Evolutionary conservation across 805 yeast genomes (phyloP), one percentile per base, ranked within the genome.

Genomic region (Candida nitratophila): DNA sequence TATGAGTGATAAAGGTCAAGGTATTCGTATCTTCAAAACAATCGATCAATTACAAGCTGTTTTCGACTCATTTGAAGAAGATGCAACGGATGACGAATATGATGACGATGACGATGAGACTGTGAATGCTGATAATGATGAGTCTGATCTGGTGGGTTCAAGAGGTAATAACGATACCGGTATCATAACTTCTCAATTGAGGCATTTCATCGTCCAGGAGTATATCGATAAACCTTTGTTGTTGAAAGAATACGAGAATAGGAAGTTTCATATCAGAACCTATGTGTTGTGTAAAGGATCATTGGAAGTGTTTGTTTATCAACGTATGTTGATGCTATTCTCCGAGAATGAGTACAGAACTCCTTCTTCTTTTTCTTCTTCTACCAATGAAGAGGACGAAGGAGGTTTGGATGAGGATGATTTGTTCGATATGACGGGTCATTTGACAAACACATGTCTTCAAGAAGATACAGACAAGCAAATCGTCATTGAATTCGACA

Each of bases 1-100:
- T 50, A 89, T 93, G 96, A 85, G 95, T 56, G 99, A 93, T 59
- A 83, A 91, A 59, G 99, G 96, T 11, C 96, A 93, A 60, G 99
- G 99, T 0, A 91, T 93, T 41, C 68, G 96, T 34, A 64, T 93
- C 0, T 93, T 93, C 66, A 73, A 72, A 44, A 81, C 89, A 0
- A 70, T 87, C 31, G 86, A 81, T 9, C 93, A 89, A 54, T 68
- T 93, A 41, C 96, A 90, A 61, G 73, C 64, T 3, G 81, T 91
- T 4, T 91, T 93, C 61, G 86, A 93, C 54, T 79, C 83, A 3
- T 89, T 88, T 61, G 96, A 90, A 53, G 91, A 81, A 50, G 83
- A 71, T n/a, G 76, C 66, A 3, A 76, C 74, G 1, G 80, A 74
- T 29, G 86, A 77, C 39, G 86, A 77, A 16, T 81, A 73, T 1